These are phyloP conservation scores for Penicillium sclerotiorum DNA, from an alignment of 2,329 filamentous ascomycete genomes.

Conservation along the genomic window DNA sequence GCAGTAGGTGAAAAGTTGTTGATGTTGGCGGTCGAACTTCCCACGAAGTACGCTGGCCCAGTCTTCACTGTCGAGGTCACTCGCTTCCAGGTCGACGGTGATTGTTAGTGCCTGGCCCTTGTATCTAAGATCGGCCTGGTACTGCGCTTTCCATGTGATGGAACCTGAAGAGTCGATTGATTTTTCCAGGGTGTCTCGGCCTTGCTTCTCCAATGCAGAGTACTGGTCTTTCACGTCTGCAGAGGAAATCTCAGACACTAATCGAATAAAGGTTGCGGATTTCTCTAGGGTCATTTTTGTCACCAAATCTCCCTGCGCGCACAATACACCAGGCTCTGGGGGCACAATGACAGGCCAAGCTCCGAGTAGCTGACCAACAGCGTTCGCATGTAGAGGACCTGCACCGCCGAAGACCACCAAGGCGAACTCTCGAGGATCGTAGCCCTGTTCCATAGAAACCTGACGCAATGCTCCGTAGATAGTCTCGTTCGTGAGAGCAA, in stretches of 20 bases:
- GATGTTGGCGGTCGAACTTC: slow-evolving; percentile 47
- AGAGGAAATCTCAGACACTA: slow-evolving; percentile 40
- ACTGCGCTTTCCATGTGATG: slow-evolving; percentile 36
- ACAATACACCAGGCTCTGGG: slow-evolving; percentile 53
- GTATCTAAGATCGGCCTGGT: slow-evolving; percentile 52
- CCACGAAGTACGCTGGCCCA: slow-evolving; percentile 38
- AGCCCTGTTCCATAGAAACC: slow-evolving; percentile 56
- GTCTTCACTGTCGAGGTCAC: slow-evolving; percentile 34
- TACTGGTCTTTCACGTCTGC: slow-evolving; percentile 39
- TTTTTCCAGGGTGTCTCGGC: slow-evolving; percentile 42
- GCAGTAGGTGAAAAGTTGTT: slow-evolving; percentile 51
- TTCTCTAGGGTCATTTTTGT: slow-evolving; percentile 54
- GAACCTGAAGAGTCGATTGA: slow-evolving; percentile 35
- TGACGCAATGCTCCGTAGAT: slow-evolving; percentile 56
- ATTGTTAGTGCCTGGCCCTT: slow-evolving; percentile 50
- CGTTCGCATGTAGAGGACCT: slow-evolving; percentile 55
- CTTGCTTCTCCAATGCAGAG: slow-evolving; percentile 34
- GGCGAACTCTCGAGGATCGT: slow-evolving; percentile 55
- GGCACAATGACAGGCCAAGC: slow-evolving; percentile 58
- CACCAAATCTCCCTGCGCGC: slow-evolving; percentile 54
- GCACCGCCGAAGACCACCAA: slow-evolving; percentile 56
- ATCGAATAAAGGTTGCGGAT: slow-evolving; percentile 50
- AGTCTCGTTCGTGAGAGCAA: slow-evolving; percentile 54
- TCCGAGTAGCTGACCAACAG: slow-evolving; percentile 52
- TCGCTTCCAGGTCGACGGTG: slow-evolving; percentile 37